Evolutionary conservation across 495 filamentous ascomycete genomes (phyloP), one percentile per base, ranked within the genome.

Genomic region (Podospora didyma): DNA sequence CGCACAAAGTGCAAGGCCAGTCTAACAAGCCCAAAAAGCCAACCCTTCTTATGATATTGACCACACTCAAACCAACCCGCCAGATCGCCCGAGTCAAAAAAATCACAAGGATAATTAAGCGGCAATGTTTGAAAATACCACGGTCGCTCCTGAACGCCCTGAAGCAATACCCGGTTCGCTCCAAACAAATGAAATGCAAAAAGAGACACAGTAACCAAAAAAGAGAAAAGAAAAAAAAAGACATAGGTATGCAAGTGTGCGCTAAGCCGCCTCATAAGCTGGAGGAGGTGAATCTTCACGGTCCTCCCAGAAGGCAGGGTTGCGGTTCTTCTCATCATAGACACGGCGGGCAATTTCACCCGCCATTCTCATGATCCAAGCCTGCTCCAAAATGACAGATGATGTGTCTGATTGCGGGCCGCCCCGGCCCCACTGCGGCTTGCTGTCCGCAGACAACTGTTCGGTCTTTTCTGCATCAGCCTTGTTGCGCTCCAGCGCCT

Each of bases 351-450:
- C 90, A 46, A 97, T 92, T 71, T 98, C 93, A 46, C 83, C 82
- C 6, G 93, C 92, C 72, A 98, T 88, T 74, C 92, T 91, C 75
- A 87, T 87, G 61, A 97, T 86, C 82, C 92, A 92, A 0, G 89
- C 88, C 67, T 92, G 87, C 60, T 96, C 89, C 28, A 96, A 73
- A 17, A 90, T 84, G 17, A 84, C 81, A 2, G 75, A 76, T n/a
- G 73, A 71, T 0, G 70, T 73, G 11, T 76, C 73, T 16, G 73
- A 72, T 52, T 49, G 46, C 21, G 64, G 51, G 17, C 57, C 28
- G 16, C 53, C 46, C 24, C 55, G 48, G 50, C 49, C 20, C 47
- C 59, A 57, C 6, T 62, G 62, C 2, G 39, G 7, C 53, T 67
- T 65, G 53, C 11, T 28, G 12, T 56, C 55, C 3, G 12, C 19